These are phyloP conservation scores for Diplodia mutila DNA, from an alignment of 2,329 filamentous ascomycete species.

Conservation along the genomic window DNA sequence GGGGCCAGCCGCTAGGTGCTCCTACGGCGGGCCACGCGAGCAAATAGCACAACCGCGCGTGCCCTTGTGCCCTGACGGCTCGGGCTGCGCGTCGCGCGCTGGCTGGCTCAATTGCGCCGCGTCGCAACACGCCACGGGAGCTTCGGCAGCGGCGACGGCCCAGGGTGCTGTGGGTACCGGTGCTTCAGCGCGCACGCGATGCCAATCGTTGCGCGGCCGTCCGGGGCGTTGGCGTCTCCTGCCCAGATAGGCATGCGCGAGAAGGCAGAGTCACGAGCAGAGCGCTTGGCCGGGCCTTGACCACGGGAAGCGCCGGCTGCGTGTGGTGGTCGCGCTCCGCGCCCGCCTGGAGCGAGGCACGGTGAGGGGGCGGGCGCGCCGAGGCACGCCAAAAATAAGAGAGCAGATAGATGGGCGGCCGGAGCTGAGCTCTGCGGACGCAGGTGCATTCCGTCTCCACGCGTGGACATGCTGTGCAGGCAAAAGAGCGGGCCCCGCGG, in stretches of 20 bases:
- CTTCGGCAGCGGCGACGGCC: not conserved
- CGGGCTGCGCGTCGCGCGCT: constrained; percentile 11
- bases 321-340: not conserved
- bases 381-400: constrained; percentile 7
- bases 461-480: constrained; percentile 17
- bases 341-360: not conserved
- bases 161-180: constrained; percentile 2
- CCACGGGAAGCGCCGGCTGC: constrained; percentile 16
- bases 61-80: not conserved
- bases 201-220: constrained; percentile 6
- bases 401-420: not conserved
- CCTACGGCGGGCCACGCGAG: constrained; percentile 1
- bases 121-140: constrained; percentile 3
- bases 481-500: not conserved
- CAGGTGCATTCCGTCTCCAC: constrained; percentile 19
- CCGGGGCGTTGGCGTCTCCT: not conserved
- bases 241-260: constrained; percentile 16
- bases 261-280: constrained; percentile 1
- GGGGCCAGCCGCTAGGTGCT: not conserved
- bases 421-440: constrained; percentile 2
- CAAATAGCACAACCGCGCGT: constrained; percentile 8
- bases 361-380: not conserved
- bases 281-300: not conserved
- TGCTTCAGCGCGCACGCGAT: constrained; percentile 8
- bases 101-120: not conserved